Evolutionary conservation across 495 filamentous ascomycete genomes (phyloP), one percentile per base, ranked within the genome.

Genomic region (Daldinia caldariorum): DNA sequence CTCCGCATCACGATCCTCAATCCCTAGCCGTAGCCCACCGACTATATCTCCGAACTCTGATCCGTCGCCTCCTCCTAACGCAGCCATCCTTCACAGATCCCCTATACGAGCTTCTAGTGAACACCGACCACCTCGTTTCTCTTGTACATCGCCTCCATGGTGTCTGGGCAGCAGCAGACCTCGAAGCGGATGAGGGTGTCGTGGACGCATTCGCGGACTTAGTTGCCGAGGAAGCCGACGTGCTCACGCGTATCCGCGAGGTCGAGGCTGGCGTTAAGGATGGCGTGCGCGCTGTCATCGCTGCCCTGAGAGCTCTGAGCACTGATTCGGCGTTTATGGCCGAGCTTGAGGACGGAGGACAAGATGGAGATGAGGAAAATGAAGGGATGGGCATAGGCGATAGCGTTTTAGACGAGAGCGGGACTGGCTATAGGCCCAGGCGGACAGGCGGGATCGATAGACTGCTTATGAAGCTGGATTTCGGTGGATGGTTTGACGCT

Each of bases 381-480:
- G 67, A 45, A 13, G 63, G 49, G 32, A 18, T 20, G 14, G 50
- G 55, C n/a, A 20, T 18, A 6, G 61, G 18, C 8, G 59, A 73
- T 6, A 61, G 57, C 1, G 56, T 26, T 6, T 59, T 56, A 51
- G 67, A 68, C 58, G 73, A 78, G 53, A 78, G 83, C 71, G 76
- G 61, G 65, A 76, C 78, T 5, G 83, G 68, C 41, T 93, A 89
- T 76, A 83, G 86, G 58, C 89, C 90, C 6, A 83, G 86, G 59
- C 87, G 88, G 49, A 84, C 89, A 4, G 89, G 89, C 3, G 91
- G 92, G 7, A 87, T 95, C 22, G 91, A 94, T 80, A 82, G 91
- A 58, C 81, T 97, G 75, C 75, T 97, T 49, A 94, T 96, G 91
- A 94, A 94, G 76, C 79, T 97, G 63, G 93, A 95, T 81, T 93